Evolutionary conservation across 1,284 basidiomycete species (phyloP), one percentile per base, ranked within the genome.

Genomic region (Athelia sp.): DNA sequence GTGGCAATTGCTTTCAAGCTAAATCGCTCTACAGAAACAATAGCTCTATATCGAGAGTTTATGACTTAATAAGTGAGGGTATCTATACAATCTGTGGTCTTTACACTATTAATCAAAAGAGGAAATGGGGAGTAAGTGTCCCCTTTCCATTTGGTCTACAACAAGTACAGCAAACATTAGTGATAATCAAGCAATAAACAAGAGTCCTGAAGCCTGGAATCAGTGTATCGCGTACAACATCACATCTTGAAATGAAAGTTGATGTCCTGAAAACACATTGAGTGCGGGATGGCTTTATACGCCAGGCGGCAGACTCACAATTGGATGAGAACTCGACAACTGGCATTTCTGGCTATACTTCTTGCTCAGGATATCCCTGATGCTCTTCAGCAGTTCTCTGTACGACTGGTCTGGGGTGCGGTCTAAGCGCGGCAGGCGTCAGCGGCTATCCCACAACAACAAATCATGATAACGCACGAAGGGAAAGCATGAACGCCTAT

Each of bases 261-360:
- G 42, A 62, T 69, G 47, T 71, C 66, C 69, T 71, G 45, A 15
- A 22, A 17, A 42, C 2, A 35, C n/a, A 17, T 13, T 36, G 23
- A 21, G 24, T 23, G 43, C 43, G 15, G 24, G 14, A 21, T 26
- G n/a, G 23, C 36, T 17, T 8, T 11, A 19, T 13, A 19, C 11
- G 19, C 13, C 13, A 17, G n/a, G 58, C 59, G 48, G 31, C 14
- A n/a, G n/a, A 68, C 78, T 45, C 54, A 87, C 87, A 51, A 90
- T 84, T 14, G 70, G 78, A 58, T 90, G 86, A 10, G 87, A 87
- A 51, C 81, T 83, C 3, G 84, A 82, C 8, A 90, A 62, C 63
- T 88, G 92, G 1, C 91, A 90, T 62, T 83, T 89, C 74, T 94
- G 92, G 52, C 76, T 79, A 62, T 86, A 94, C 60, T 81, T 76